These are phyloP conservation scores for Delonix regia DNA, from an alignment of 306 rosid species.

Conservation along the genomic window DNA sequence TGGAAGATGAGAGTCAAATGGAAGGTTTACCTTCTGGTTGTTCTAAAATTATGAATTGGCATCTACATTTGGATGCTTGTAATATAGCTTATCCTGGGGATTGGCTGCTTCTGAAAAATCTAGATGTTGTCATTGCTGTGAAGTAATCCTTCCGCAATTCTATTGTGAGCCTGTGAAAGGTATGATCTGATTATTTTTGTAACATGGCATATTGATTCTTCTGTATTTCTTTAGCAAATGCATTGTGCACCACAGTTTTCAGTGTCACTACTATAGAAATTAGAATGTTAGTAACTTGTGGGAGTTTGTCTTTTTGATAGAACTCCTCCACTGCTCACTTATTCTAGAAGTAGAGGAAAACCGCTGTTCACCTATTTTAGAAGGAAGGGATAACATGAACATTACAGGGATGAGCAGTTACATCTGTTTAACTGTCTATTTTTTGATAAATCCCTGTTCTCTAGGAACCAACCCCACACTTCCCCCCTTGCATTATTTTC, in stretches of 20 bases:
- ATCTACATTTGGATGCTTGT: slow-evolving; percentile 77
- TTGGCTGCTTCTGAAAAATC: slow-evolving; percentile 81
- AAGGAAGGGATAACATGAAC: too few relatives aligned
- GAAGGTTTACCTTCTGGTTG: slow-evolving; percentile 73
- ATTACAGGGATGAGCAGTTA: too few relatives aligned
- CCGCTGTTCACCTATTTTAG: too few relatives aligned
- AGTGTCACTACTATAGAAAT: slow-evolving; percentile 26
- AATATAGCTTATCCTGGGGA: slow-evolving; percentile 67
- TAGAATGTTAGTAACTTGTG: slow-evolving; percentile 27
- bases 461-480: too few relatives aligned
- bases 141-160: slow-evolving; percentile 46
- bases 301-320: slow-evolving; percentile 29
- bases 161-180: slow-evolving; percentile 64
- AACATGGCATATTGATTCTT: slow-evolving; percentile 23
- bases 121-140: slow-evolving; percentile 64
- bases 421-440: too few relatives aligned
- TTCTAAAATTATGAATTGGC: slow-evolving; percentile 85
- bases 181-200: slow-evolving; percentile 47
- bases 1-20: slow-evolving; percentile 94
- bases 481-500: too few relatives aligned
- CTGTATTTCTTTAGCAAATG: slow-evolving; percentile 35
- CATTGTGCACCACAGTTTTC: slow-evolving; percentile 22
- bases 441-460: too few relatives aligned
- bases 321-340: too few relatives aligned
- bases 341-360: too few relatives aligned